A percentile compares a stretch with the other conserved stretches of the same genome.
Conservation (phyloP, 1,284 basidiomycete species). For the Ceratobasidium sp. region DNA sequence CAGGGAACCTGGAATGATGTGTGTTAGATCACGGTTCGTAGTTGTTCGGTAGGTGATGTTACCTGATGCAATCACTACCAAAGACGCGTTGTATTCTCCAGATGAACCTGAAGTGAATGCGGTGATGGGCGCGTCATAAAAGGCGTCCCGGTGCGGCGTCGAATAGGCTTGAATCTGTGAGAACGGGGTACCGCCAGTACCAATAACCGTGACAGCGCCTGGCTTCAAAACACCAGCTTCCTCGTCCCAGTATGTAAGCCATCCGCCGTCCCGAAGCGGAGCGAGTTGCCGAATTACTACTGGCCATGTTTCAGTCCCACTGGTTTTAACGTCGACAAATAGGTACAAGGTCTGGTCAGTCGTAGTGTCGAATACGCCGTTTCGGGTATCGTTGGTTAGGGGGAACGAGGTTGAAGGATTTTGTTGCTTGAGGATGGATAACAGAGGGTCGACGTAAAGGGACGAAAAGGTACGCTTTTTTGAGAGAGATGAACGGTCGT, state of each 20-base stretch:
- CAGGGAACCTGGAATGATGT: too few species aligned
- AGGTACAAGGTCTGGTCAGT: conserved; percentile 28
- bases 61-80: conserved; percentile 35
- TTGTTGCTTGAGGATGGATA: conserved; percentile 30
- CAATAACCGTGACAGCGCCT: conserved; percentile 28
- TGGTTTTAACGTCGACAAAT: conserved; percentile 36
- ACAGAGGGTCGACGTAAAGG: conserved; percentile 22
- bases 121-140: conserved; percentile 34
- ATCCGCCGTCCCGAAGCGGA: conserved; percentile 28
- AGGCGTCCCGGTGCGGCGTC: conserved; percentile 24
- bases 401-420: conserved; percentile 32
- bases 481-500: conserved; percentile 26
- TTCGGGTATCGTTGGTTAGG: conserved; percentile 19
- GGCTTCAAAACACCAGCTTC: conserved; percentile 4
- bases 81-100: conserved; percentile 22
- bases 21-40: too few species aligned
- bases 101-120: conserved; percentile 17
- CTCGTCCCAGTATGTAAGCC: conserved; percentile 33
- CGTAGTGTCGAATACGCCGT: conserved; percentile 31
- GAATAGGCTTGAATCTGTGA: conserved; percentile 19
- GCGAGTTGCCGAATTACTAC: conserved; percentile 26
- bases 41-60: too few species aligned
- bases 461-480: conserved; percentile 35
- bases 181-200: conserved; percentile 32
- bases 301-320: conserved; percentile 22